phyloP scores from a whole-genome alignment of 1,284 basidiomycete species.

The Pholiota adiposa region DNA sequence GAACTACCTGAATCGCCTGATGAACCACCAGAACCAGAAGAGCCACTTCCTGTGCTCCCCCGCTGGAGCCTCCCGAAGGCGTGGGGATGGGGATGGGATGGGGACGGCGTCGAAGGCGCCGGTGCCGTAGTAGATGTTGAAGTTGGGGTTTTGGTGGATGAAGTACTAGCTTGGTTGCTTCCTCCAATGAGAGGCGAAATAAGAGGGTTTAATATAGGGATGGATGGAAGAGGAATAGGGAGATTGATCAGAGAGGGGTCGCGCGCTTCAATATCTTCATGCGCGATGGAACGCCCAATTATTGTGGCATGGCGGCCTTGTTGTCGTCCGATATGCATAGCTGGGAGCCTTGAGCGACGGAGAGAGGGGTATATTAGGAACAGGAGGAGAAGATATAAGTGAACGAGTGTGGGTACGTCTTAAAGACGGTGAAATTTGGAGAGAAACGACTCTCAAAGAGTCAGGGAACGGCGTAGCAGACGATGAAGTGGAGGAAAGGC shows the following conservation, averaged over 20 bases:
- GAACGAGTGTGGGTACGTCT: constrained; percentile 25
- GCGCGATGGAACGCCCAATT: constrained; percentile 19
- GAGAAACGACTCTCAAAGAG: constrained; percentile 9
- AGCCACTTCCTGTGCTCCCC: constrained; percentile 2
- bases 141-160: constrained; percentile 9
- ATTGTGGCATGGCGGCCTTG: constrained; percentile 11
- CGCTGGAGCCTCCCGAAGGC: constrained; percentile 14
- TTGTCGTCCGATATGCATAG: constrained; percentile 23
- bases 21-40: neutral
- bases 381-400: constrained; percentile 2
- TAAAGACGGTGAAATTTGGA: constrained; percentile 19
- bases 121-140: constrained; percentile 20
- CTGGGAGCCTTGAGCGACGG: neutral
- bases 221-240: constrained; percentile 43
- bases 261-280: constrained; percentile 35
- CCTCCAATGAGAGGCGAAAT: constrained; percentile 39
- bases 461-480: neutral
- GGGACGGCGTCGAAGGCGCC: constrained; percentile 17
- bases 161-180: constrained; percentile 19
- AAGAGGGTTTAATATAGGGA: constrained; percentile 46
- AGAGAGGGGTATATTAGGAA: neutral
- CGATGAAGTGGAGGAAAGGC: neutral
- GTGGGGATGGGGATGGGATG: neutral
- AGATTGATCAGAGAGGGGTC: constrained; percentile 45
- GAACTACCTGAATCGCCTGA: neutral